A percentile compares a stretch with the other conserved stretches of the same genome.
Evolutionary conservation across 371 early-diverging fungal genomes (phyloP).

Genomic region (Batkoa obscura): DNA sequence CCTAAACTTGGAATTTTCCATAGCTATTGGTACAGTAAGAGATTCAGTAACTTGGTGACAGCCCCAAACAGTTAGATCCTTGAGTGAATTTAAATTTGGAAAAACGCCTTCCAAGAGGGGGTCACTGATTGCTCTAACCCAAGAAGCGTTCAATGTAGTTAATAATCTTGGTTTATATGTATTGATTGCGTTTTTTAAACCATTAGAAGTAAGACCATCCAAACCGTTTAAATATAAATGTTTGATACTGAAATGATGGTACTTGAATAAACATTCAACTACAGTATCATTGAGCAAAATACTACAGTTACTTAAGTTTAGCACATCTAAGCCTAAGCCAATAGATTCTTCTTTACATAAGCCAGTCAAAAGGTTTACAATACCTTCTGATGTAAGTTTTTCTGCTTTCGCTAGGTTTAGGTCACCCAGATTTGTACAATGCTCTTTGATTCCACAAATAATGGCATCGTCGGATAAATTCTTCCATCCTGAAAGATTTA

Average conservation of each 20-base stretch:
- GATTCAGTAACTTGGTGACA: conserved; percentile 1
- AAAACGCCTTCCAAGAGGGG: background rate
- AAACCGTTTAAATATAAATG: background rate
- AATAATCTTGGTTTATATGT: background rate
- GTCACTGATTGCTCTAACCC: conserved; percentile 1
- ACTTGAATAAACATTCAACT: background rate
- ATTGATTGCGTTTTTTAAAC: background rate
- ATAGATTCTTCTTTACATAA: background rate
- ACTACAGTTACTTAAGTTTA: background rate
- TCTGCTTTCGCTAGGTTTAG: background rate
- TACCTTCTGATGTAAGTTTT: background rate
- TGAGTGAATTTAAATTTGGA: background rate
- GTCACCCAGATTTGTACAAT: background rate
- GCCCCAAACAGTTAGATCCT: conserved; percentile 5
- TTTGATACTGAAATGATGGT: background rate
- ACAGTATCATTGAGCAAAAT: background rate
- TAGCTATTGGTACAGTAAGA: background rate
- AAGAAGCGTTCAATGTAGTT: background rate
- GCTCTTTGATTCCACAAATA: background rate
- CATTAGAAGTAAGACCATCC: background rate
- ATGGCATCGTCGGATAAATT: conserved; percentile 2
- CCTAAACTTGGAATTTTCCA: background rate
- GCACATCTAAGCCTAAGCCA: background rate
- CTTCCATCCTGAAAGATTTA: background rate
- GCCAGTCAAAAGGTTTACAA: background rate